Evolutionary conservation across 2,329 filamentous ascomycete genomes (phyloP), one percentile per base, ranked within the genome.

Genomic region (Trichoderma afroharzianum): DNA sequence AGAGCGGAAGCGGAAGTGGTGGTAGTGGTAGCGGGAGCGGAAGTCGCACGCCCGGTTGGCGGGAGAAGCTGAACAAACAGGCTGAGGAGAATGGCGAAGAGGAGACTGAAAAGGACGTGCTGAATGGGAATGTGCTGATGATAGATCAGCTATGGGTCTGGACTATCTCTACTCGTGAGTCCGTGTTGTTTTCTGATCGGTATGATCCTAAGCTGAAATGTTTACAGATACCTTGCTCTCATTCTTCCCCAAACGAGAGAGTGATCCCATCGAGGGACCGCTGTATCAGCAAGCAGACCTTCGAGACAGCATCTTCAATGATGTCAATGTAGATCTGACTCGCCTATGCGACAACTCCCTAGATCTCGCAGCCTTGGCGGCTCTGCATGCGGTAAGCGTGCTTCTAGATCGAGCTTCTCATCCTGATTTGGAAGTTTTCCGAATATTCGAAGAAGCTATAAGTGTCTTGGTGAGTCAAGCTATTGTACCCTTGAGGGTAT

Each of bases 121-220:
- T 85, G 2, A 83, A 88, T 30, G 87, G 88, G 0, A 90, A 90
- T 50, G 83, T 88, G 3, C 77, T 91, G n/a, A 91, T 91, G 88
- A 87, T 91, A 0, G 90, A 91, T 71, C 89, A 91, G 75, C 78
- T 91, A 1, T 91, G 89, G 89, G 77, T 91, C 0, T 88, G 87
- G 87, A 84, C 83, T 0, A 82, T 88, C n/a, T 83, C 88, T 69
- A 85, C 81, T 18, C 85, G 86, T 87, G 76, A 79, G 85, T 79
- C 26, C 18, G 33, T 6, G 28, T 3, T 33, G 3, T 7, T 15
- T 55, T 43, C 39, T 50, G 11, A 11, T 33, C 26, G 12, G 18
- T 53, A 15, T 43, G 11, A 5, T 39, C 4, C 15, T 8, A n/a
- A 8, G 32, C 73, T 76, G 30, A 78, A 78, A 21, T 63, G 24